These are phyloP conservation scores for Puya raimondii DNA, from an alignment of 176 grass and related monocot species.

Conservation along the genomic window DNA sequence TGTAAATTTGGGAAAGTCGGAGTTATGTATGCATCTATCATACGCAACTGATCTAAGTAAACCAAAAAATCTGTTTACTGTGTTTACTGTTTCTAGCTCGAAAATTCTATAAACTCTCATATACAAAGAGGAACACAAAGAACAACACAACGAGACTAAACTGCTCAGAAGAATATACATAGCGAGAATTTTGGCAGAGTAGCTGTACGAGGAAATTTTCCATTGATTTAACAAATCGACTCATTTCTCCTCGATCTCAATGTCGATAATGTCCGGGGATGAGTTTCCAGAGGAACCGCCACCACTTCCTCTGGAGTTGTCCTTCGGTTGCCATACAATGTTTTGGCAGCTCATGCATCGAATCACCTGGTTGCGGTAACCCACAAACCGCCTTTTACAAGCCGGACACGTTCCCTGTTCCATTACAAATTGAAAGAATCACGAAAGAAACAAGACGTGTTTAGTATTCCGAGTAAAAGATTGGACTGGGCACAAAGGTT, in stretches of 20 bases:
- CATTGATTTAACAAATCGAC: not conserved
- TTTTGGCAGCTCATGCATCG: slow-evolving; percentile 82
- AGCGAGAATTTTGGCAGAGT: too few species aligned
- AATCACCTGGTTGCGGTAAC: slow-evolving; percentile 70
- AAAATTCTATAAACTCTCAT: too few species aligned
- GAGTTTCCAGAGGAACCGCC: slow-evolving; percentile 37
- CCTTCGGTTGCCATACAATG: slow-evolving; percentile 87
- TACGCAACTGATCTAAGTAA: too few species aligned
- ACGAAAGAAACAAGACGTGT: slow-evolving; percentile 4
- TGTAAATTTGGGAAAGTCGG: too few species aligned
- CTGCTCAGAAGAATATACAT: too few species aligned
- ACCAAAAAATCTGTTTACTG: too few species aligned
- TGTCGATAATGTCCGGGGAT: slow-evolving; percentile 73
- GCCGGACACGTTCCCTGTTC: slow-evolving; percentile 83
- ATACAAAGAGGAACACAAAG: too few species aligned
- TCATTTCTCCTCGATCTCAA: slow-evolving; percentile 90
- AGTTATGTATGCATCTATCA: too few species aligned
- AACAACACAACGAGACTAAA: too few species aligned
- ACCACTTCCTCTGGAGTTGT: slow-evolving; percentile 36
- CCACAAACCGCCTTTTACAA: slow-evolving; percentile 66
- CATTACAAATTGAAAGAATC: slow-evolving; percentile 1
- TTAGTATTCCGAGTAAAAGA: slow-evolving; percentile 9
- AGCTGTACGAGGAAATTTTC: too few species aligned
- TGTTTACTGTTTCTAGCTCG: too few species aligned
- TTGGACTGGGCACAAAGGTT: not conserved